Percentiles rank a stretch among this genome's conserved stretches.
Conservation (phyloP, 176 grass and related monocot genomes). For the Calamus simplicifolius region DNA sequence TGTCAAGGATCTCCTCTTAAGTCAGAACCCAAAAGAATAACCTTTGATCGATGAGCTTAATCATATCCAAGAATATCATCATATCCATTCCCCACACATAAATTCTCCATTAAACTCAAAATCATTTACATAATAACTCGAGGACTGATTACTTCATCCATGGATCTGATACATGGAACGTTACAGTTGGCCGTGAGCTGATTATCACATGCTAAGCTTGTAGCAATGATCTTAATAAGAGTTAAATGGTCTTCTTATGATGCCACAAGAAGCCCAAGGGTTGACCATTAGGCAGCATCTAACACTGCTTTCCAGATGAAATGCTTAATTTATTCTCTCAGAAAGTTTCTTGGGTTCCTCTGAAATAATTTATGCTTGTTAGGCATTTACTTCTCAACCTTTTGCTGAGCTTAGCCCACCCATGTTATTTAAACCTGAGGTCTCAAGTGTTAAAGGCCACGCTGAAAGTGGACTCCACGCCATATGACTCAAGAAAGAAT, state of each 20-base stretch:
- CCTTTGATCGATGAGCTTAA: constrained; percentile 3
- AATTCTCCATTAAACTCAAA: background rate
- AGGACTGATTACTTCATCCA: background rate
- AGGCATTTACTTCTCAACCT: background rate
- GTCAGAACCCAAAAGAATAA: constrained; percentile 2
- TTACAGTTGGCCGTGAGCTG: background rate
- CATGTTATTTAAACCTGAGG: too few species aligned
- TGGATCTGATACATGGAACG: background rate
- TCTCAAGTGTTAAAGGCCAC: background rate
- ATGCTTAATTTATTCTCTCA: too few species aligned
- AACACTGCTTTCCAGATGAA: background rate
- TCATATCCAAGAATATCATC: constrained; percentile 14
- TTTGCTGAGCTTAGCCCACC: background rate
- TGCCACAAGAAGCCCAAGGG: constrained; percentile 4
- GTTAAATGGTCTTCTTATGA: background rate
- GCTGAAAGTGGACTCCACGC: background rate
- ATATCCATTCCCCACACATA: background rate
- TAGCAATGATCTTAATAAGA: too few species aligned
- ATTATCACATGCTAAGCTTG: too few species aligned
- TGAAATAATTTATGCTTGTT: background rate
- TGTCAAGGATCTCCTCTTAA: constrained; percentile 9
- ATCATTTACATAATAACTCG: background rate
- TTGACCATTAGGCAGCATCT: constrained; percentile 1
- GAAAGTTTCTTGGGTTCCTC: background rate
- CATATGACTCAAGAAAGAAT: background rate